A percentile compares a stretch with the other conserved stretches of the same genome.
Conservation (phyloP, 768 basidiomycete species). For the Mycena maculata region DNA sequence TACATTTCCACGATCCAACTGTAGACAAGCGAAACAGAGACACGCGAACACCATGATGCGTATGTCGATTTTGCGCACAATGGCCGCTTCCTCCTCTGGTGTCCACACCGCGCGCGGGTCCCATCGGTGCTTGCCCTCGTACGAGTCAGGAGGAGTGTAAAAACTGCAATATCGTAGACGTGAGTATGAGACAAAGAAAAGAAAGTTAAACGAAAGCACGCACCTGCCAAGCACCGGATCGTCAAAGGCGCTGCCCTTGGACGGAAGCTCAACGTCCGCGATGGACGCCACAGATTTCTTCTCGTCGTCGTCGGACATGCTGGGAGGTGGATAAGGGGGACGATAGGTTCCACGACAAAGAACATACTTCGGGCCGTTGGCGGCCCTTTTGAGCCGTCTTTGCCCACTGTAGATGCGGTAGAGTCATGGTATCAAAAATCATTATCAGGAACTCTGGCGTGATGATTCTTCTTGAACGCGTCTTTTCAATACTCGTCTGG, state of each 20-base stretch:
- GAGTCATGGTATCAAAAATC: too few species aligned
- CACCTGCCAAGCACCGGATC: background rate
- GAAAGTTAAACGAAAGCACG: background rate
- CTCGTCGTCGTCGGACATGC: slow-evolving; percentile 1
- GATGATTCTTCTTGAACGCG: too few species aligned
- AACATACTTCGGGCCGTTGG: background rate
- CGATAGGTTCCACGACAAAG: background rate
- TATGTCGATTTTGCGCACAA: background rate
- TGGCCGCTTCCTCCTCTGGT: background rate
- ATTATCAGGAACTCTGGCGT: too few species aligned
- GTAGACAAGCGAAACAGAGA: background rate
- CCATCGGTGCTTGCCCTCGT: slow-evolving; percentile 2
- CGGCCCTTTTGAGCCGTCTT: background rate
- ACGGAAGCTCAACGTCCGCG: background rate
- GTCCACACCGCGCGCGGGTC: slow-evolving; percentile 2
- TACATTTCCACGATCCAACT: slow-evolving; percentile 1
- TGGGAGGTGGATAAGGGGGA: background rate
- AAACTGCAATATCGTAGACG: slow-evolving; percentile 1
- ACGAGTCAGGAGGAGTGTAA: slow-evolving; percentile 3
- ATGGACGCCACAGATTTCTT: background rate
- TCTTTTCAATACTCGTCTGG: too few species aligned
- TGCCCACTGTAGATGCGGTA: too few species aligned
- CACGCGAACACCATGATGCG: slow-evolving; percentile 4
- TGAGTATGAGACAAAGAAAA: background rate
- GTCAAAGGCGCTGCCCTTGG: background rate